Evolutionary conservation across 1,139 yeast genomes (phyloP).

Genomic region (Petasospora fabianii): DNA sequence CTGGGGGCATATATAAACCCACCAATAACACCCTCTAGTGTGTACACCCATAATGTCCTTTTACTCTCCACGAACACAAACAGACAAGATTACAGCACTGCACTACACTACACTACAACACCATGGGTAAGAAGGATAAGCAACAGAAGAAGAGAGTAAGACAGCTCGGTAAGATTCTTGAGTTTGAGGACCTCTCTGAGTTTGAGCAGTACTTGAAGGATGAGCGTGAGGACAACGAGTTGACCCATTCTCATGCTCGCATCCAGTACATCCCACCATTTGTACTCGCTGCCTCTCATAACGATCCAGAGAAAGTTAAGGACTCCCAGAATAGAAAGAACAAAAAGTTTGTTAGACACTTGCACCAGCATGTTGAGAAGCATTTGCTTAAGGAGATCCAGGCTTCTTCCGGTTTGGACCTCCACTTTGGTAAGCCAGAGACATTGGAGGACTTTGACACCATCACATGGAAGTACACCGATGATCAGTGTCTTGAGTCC

Average conservation of each 20-base stretch:
- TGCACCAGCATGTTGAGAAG: constrained; percentile 71
- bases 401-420: constrained; percentile 53
- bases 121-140: constrained; percentile 27
- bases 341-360: constrained; percentile 66
- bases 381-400: constrained; percentile 67
- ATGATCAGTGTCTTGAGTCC: constrained; percentile 45
- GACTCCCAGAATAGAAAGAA: constrained; percentile 71
- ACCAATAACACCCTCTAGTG: not conserved
- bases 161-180: constrained; percentile 25
- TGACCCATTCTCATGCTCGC: constrained; percentile 64
- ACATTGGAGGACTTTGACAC: constrained; percentile 44
- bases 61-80: not conserved
- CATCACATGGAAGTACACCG: constrained; percentile 53
- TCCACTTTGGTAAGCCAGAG: constrained; percentile 50
- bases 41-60: not conserved
- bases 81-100: constrained; percentile 3
- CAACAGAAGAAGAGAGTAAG: constrained; percentile 18
- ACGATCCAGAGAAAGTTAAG: constrained; percentile 68
- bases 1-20: no score
- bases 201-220: constrained; percentile 65
- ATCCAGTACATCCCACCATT: constrained; percentile 71
- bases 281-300: constrained; percentile 61
- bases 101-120: constrained; percentile 4
- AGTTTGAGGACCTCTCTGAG: constrained; percentile 58
- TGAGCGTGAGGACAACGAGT: constrained; percentile 75